Percentiles rank a stretch among this genome's conserved stretches.
These are phyloP conservation scores for Pneumocystis sp. DNA, from an alignment of 1,139 yeast species.

Conservation along the genomic window DNA sequence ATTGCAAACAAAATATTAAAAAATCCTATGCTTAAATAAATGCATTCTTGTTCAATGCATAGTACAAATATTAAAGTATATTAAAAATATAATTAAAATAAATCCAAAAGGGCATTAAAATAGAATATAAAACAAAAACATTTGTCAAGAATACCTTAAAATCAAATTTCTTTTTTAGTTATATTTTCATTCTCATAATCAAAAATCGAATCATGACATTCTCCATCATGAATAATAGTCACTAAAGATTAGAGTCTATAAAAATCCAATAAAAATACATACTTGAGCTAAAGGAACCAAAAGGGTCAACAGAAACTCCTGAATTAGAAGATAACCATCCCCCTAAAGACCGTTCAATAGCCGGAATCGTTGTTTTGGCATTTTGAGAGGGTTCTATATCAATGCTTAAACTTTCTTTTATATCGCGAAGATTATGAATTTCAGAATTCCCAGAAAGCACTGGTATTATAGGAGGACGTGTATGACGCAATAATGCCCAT, in stretches of 20 bases:
- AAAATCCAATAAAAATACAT: neutral
- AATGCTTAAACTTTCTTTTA: constrained; percentile 22
- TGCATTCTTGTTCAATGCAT: neutral
- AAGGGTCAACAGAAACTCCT: neutral
- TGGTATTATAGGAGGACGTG: constrained; percentile 90
- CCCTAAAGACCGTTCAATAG: neutral
- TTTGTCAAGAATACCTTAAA: neutral
- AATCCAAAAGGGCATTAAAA: neutral
- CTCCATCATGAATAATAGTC: neutral
- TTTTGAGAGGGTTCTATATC: constrained; percentile 18
- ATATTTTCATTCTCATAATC: neutral
- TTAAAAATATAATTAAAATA: neutral
- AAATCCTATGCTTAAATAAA: neutral
- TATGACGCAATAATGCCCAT: constrained; percentile 88
- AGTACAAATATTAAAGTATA: neutral
- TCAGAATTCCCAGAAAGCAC: constrained; percentile 47
- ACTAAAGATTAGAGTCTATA: neutral
- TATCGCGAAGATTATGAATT: constrained; percentile 20
- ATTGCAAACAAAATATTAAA: neutral
- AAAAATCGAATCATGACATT: neutral
- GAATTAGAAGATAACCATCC: neutral
- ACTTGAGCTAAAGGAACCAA: neutral
- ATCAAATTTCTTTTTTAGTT: neutral
- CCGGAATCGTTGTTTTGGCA: neutral
- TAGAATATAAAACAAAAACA: neutral